phyloP scores from a whole-genome alignment of 2,329 filamentous ascomycete genomes.

The Phialophora chinensis region DNA sequence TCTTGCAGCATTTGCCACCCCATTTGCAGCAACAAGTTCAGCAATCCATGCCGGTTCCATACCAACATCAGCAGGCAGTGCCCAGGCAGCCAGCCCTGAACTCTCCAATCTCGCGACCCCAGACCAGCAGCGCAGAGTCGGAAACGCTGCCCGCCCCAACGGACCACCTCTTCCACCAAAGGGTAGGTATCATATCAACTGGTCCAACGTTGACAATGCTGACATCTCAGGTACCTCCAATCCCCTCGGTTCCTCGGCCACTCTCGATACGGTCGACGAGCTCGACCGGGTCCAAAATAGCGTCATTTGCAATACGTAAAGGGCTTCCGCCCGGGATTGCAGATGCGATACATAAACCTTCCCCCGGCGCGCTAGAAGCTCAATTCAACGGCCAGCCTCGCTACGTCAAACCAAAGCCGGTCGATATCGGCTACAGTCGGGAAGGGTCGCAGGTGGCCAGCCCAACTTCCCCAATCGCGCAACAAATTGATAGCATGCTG shows the following conservation, averaged over 20 bases:
- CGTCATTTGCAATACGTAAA: constrained; percentile 26
- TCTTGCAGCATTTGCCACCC: constrained; percentile 2
- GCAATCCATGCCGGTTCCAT: constrained; percentile 15
- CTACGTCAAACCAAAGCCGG: constrained; percentile 26
- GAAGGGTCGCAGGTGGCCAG: not conserved
- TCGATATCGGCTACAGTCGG: constrained; percentile 9
- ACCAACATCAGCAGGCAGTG: constrained; percentile 9
- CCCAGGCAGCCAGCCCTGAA: not conserved
- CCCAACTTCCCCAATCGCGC: constrained; percentile 18
- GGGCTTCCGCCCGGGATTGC: constrained; percentile 31
- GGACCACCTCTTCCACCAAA: constrained; percentile 11
- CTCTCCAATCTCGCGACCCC: constrained; percentile 14
- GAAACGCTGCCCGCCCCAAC: not conserved
- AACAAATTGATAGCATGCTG: constrained; percentile 13
- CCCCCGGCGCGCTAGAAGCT: constrained; percentile 14
- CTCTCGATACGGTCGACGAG: constrained; percentile 31
- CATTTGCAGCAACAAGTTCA: constrained; percentile 11
- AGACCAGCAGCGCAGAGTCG: constrained; percentile 1
- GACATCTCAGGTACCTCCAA: constrained; percentile 20
- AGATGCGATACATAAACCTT: constrained; percentile 28
- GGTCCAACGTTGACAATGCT: not conserved
- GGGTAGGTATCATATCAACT: constrained; percentile 3
- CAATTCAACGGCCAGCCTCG: constrained; percentile 27
- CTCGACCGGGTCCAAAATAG: constrained; percentile 28
- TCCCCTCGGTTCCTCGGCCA: constrained; percentile 22